A percentile compares a stretch with the other conserved stretches of the same genome.
Evolutionary conservation across 352 stramenopile species (phyloP).

Genomic region (Globisporangium rhizosaccharum): DNA sequence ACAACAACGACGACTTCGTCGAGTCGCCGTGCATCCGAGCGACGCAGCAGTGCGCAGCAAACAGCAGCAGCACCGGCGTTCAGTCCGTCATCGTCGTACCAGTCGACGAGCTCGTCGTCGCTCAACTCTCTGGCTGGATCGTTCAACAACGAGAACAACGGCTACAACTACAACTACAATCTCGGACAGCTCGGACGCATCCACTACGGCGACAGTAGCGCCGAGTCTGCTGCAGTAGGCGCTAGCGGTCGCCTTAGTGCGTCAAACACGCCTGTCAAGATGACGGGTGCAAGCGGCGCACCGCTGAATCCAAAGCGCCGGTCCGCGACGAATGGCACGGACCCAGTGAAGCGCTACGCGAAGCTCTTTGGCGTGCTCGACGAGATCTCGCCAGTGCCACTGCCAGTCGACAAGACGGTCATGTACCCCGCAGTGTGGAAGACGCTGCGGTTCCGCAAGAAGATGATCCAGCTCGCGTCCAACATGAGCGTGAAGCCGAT

Average conservation of each 20-base stretch:
- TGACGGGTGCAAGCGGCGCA: not conserved
- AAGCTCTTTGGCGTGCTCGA: conserved; percentile 17
- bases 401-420: conserved; percentile 8
- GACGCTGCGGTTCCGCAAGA: conserved; percentile 72
- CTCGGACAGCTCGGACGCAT: conserved; percentile 5
- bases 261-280: conserved; percentile 12
- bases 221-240: not conserved
- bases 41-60: not conserved
- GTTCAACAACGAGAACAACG: conserved; percentile 13
- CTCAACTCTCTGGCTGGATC: conserved; percentile 13
- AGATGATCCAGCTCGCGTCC: conserved; percentile 70
- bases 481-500: conserved; percentile 76
- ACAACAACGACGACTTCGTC: not conserved
- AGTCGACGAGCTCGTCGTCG: conserved; percentile 21
- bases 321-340: not conserved
- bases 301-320: not conserved
- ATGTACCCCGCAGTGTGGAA: conserved; percentile 86
- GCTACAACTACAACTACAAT: conserved; percentile 12
- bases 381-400: conserved; percentile 8
- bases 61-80: not conserved
- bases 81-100: conserved; percentile 17
- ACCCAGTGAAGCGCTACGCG: conserved; percentile 13
- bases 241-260: conserved; percentile 5
- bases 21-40: not conserved
- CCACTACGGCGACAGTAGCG: conserved; percentile 2